Percentiles rank a stretch among this genome's conserved stretches.
phyloP scores from a whole-genome alignment of 2,329 filamentous ascomycete species.

The Trichoderma gracile region DNA sequence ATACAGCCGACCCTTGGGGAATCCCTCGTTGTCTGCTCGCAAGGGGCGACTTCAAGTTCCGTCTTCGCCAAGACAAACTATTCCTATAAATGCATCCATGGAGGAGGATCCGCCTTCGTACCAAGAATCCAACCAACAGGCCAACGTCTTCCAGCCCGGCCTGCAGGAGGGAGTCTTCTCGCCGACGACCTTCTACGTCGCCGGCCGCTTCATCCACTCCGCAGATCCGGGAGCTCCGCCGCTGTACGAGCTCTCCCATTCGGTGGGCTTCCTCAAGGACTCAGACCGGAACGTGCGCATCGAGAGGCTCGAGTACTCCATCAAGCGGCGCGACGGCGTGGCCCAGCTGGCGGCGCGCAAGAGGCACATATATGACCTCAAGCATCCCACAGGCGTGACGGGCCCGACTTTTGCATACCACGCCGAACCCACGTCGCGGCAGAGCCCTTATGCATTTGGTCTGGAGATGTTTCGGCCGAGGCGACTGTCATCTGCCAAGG shows the following conservation, averaged over 20 bases:
- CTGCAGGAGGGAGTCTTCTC: constrained; percentile 29
- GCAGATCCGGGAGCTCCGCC: constrained; percentile 34
- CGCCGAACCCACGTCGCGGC: constrained; percentile 37
- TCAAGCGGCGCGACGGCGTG: constrained; percentile 31
- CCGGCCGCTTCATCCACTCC: constrained; percentile 41
- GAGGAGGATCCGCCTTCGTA: constrained; percentile 15
- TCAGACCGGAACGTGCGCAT: constrained; percentile 37
- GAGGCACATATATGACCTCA: constrained; percentile 40
- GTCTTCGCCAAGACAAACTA: neutral
- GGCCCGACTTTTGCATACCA: constrained; percentile 38
- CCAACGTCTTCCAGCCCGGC: neutral
- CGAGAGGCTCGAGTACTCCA: constrained; percentile 36
- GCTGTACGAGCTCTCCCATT: constrained; percentile 42
- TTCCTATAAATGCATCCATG: neutral
- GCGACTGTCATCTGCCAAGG: constrained; percentile 31
- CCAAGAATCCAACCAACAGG: neutral
- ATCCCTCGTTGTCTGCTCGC: too few species aligned
- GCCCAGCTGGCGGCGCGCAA: constrained; percentile 35
- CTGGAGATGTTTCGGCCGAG: constrained; percentile 33
- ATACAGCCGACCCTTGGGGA: too few species aligned
- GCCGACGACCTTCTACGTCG: constrained; percentile 38
- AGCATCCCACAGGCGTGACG: constrained; percentile 35
- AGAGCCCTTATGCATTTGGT: constrained; percentile 36
- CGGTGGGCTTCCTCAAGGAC: constrained; percentile 38
- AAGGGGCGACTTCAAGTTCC: too few species aligned